Base-by-base conservation (phyloP, 1,139 yeast genomes). In the Pichia sp. region DNA sequence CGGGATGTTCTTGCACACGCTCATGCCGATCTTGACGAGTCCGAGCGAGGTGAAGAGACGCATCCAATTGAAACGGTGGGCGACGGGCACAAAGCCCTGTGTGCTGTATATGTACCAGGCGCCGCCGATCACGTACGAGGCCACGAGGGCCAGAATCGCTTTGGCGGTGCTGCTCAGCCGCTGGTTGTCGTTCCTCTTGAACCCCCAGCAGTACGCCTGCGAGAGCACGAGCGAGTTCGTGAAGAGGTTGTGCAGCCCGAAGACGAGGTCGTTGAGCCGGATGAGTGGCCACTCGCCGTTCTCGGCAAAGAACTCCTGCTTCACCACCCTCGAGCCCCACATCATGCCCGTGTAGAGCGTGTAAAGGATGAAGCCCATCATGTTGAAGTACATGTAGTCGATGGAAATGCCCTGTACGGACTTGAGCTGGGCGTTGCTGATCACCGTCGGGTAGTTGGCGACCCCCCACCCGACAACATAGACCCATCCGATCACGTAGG, bases 1-100 rank as follows among this genome's bases (percentile, higher is more conserved):
- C 0, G 83, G 83, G 49, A 78, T 73, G 54, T 82, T 70, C 16
- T 82, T 79, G 46, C 73, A 63, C 50, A 78, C 70, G 55, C 79
- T 76, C 54, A 79, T 79, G 5, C 66, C 54, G 1, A 82, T 75
- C 57, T 82, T 78, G 39, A 75, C 56, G 13, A 73, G 58, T 0
- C 80, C 82, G 28, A 74, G 52, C 1, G 66, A 59, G 5, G 67
- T 66, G 25, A 66, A 56, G 23, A 66, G 51, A 30, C 62, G 64
- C 26, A 66, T 52, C 68, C 68, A 66, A 46, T 65, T 62, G 43
- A 61, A 57, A 1, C 50, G 49, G 22, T 43, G 34, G 5, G 43
- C 21, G 25, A 16, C 26, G 47, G 56, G 46, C 13, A 16, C 45
- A 13, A 46, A 47, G 9, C 59, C 61, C 18, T 58, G 48, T 1